Evolutionary conservation across 208 protist species (phyloP).

Genomic region (Leishmania aethiopica): DNA sequence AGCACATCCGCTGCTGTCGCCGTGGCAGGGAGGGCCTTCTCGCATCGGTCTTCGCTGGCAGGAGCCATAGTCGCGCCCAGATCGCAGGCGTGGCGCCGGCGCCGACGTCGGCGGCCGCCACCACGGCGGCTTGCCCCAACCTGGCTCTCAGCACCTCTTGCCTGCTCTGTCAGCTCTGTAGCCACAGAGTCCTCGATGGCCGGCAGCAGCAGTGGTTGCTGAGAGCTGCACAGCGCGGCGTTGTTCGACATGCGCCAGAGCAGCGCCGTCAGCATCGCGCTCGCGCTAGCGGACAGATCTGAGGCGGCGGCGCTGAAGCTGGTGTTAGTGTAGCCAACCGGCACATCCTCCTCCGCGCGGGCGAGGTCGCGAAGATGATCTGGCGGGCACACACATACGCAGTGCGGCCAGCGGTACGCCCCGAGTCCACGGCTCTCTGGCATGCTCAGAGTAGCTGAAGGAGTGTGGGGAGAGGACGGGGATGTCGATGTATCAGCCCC

Average conservation of each 20-base stretch:
- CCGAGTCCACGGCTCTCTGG: not conserved
- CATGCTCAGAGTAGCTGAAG: not conserved
- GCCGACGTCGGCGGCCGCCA: not conserved
- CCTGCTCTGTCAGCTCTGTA: conserved; percentile 1
- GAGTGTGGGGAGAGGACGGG: not conserved
- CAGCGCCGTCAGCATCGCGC: conserved; percentile 24
- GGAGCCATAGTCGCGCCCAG: not conserved
- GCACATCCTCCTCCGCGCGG: not conserved
- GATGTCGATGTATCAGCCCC: not conserved
- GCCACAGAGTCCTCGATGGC: not conserved
- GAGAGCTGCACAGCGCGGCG: not conserved
- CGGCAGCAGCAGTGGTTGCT: not conserved
- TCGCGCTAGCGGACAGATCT: conserved; percentile 7
- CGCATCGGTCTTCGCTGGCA: not conserved
- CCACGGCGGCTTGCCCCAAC: not conserved
- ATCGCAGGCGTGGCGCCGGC: not conserved
- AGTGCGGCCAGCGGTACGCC: conserved; percentile 32
- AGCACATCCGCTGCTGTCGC: not conserved
- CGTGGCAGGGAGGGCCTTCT: not conserved
- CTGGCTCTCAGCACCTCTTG: not conserved
- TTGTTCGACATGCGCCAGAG: conserved; percentile 2
- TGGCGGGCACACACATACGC: conserved; percentile 39
- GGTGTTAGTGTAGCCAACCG: not conserved
- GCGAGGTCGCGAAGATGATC: conserved; percentile 24
- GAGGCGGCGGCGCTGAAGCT: not conserved